phyloP scores from a whole-genome alignment of 2,329 filamentous ascomycete genomes.

The Xylariaceae sp. region DNA sequence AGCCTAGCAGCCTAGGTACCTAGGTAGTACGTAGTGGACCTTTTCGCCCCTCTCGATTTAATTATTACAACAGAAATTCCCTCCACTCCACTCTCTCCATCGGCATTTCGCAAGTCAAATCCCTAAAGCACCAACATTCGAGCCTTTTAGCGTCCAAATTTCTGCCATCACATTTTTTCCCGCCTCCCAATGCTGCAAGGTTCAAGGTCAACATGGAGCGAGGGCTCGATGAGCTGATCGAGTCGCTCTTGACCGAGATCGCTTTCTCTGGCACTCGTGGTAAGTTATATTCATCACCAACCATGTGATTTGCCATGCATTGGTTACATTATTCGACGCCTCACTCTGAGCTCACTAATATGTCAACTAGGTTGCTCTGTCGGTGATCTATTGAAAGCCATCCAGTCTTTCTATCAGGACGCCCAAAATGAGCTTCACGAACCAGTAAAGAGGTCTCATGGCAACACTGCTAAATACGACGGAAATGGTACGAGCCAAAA shows the following conservation, averaged over 20 bases:
- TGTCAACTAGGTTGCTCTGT: slow-evolving; percentile 33
- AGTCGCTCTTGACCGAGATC: slow-evolving; percentile 48
- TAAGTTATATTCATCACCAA: slow-evolving; percentile 32
- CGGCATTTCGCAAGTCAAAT: slow-evolving; percentile 4
- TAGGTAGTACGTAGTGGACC: background rate
- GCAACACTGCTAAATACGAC: background rate
- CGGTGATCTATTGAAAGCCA: slow-evolving; percentile 29
- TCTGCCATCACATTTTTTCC: slow-evolving; percentile 17
- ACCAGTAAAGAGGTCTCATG: background rate
- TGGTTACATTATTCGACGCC: background rate
- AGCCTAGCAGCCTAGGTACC: background rate
- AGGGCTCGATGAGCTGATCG: slow-evolving; percentile 49
- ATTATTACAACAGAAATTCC: background rate
- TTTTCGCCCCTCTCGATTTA: background rate
- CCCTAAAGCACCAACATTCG: slow-evolving; percentile 33
- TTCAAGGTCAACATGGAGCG: slow-evolving; percentile 37
- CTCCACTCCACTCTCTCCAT: slow-evolving; percentile 6
- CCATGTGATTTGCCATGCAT: slow-evolving; percentile 4
- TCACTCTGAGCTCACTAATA: slow-evolving; percentile 18
- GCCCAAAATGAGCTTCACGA: background rate
- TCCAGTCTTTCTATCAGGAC: slow-evolving; percentile 32
- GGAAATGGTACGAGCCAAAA: slow-evolving; percentile 4
- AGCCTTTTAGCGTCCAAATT: slow-evolving; percentile 30
- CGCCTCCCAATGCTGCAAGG: slow-evolving; percentile 25
- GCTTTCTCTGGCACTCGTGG: slow-evolving; percentile 47